These are phyloP conservation scores for Petrea volubilis DNA, from an alignment of 257 asterid genomes.

Conservation along the genomic window DNA sequence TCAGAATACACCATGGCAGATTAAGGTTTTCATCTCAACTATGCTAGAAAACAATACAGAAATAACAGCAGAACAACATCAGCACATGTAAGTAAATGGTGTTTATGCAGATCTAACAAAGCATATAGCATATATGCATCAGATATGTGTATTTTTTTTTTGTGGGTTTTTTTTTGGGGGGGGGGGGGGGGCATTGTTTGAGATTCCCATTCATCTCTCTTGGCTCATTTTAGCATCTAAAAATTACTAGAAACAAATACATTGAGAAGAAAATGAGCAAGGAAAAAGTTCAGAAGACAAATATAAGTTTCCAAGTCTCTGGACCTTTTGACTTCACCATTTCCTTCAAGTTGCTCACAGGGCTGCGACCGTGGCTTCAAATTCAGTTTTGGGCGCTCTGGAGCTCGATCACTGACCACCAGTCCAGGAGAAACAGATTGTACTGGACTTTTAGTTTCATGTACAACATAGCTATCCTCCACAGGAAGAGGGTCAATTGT, in stretches of 20 bases:
- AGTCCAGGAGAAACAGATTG: slow-evolving; percentile 40
- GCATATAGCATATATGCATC: too few species aligned
- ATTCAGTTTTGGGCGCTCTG: slow-evolving; percentile 72
- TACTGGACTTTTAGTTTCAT: slow-evolving; percentile 36
- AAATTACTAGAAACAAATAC: background rate
- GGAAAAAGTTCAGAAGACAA: background rate
- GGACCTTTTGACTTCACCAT: slow-evolving; percentile 60
- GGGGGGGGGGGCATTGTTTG: too few species aligned
- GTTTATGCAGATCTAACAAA: background rate
- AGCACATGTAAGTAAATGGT: background rate
- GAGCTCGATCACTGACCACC: slow-evolving; percentile 37
- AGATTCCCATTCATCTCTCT: slow-evolving; percentile 5
- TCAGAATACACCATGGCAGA: background rate
- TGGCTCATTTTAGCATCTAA: background rate
- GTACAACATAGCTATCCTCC: slow-evolving; percentile 36
- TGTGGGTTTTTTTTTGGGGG: too few species aligned
- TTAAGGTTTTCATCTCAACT: background rate
- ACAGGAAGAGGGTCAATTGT: slow-evolving; percentile 37
- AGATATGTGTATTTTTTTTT: background rate
- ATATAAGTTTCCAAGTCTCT: slow-evolving; percentile 2
- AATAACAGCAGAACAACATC: background rate
- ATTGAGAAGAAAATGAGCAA: slow-evolving; percentile 2
- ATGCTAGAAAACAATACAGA: background rate
- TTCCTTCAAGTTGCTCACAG: slow-evolving; percentile 52
- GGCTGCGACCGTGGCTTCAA: slow-evolving; percentile 69